Evolutionary conservation across 2,329 filamentous ascomycete species (phyloP).

Genomic region (Cladophialophora psammophila): DNA sequence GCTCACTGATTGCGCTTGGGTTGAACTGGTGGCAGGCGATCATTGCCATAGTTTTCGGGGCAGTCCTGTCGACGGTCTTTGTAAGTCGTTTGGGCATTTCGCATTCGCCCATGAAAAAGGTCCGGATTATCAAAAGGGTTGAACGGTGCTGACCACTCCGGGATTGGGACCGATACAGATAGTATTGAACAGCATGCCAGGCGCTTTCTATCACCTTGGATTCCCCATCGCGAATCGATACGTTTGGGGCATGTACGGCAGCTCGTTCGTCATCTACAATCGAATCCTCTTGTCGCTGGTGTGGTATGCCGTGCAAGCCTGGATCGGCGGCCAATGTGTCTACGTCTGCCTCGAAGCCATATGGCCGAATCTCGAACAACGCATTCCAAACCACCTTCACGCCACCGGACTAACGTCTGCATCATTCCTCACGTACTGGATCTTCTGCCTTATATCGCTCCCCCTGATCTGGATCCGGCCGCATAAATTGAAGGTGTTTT

Average conservation of each 20-base stretch:
- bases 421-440: slow-evolving; percentile 54
- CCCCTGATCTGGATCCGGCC: slow-evolving; percentile 57
- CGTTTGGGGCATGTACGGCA: slow-evolving; percentile 88
- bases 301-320: slow-evolving; percentile 62
- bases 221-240: slow-evolving; percentile 79
- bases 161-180: slow-evolving; percentile 51
- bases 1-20: slow-evolving; percentile 56
- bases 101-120: too few species aligned
- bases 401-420: slow-evolving; percentile 49
- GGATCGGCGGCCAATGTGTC: slow-evolving; percentile 57
- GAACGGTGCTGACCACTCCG: background rate
- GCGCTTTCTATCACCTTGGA: slow-evolving; percentile 85
- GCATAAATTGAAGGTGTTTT: slow-evolving; percentile 54
- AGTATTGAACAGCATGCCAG: slow-evolving; percentile 79
- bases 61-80: slow-evolving; percentile 62
- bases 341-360: slow-evolving; percentile 57
- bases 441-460: slow-evolving; percentile 55
- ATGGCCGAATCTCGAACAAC: slow-evolving; percentile 53
- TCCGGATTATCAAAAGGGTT: background rate
- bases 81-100: slow-evolving; percentile 1
- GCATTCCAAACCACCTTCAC: slow-evolving; percentile 51
- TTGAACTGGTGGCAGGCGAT: slow-evolving; percentile 92
- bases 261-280: slow-evolving; percentile 87
- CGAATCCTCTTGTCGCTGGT: slow-evolving; percentile 74
- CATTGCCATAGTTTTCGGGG: slow-evolving; percentile 88